Base-by-base conservation (phyloP, 2,329 filamentous ascomycete species). In the Colletotrichum sp. region DNA sequence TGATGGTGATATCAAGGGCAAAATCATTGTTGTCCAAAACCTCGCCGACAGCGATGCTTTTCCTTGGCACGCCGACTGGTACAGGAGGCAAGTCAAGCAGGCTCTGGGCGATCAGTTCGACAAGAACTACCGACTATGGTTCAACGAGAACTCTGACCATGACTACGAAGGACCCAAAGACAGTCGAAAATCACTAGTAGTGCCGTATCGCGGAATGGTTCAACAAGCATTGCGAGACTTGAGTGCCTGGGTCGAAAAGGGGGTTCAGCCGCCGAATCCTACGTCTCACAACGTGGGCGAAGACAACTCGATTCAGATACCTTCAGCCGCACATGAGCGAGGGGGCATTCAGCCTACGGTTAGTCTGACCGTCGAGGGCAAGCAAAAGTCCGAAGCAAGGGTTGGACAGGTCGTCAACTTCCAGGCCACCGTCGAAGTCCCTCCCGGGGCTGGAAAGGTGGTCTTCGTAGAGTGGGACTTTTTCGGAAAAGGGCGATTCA, bases 31-130 rank as follows among this genome's bases (percentile, higher is more conserved):
- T 44, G 68, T 80, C 65, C 76, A 79, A 48, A 80, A 75, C 13
- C 77, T 80, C 6, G 12, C 71, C 4, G 79, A 80, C 60, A 70
- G 60, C n/a, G 79, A 80, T 15, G 80, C 80, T 5, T 75, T 77
- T 18, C 79, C 79, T 1, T 77, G 77, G 77, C 80, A 81, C 55
- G 79, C 80, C 6, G 78, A 79, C 55, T 81, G 80, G 80, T 81
- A 80, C 36, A 74, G 69, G 15, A 28, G 28, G 8, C 65, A 77
- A 30, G 79, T 80, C 12, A 59, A 64, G 4, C 26, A 72, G 15
- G 69, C 66, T 0, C 59, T 78, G 5, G 78, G 79, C 5, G 39
- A n/a, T 4, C 55, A 62, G 8, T 71, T 77, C 22, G 72, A 73
- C 5, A 73, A 67, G 44, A 77, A 79, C 62, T 80, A 77, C 36